Conservation (phyloP, 768 basidiomycete genomes). For the Wakefieldia striispora region DNA sequence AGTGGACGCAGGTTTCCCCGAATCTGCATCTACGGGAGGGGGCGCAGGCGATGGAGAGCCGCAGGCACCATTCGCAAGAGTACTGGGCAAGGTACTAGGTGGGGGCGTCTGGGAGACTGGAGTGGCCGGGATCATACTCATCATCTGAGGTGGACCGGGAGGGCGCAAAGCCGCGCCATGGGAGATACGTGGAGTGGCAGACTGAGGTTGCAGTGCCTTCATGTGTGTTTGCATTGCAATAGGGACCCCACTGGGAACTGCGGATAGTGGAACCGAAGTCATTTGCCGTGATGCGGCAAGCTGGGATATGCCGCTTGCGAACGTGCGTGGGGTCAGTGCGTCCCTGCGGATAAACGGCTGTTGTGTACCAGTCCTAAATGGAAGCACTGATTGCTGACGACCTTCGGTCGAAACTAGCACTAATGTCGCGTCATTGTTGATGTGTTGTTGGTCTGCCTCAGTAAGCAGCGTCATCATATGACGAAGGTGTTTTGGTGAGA, state of each 20-base stretch:
- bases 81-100: constrained; percentile 23
- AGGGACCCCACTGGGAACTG: constrained; percentile 45
- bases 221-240: constrained; percentile 59
- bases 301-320: constrained; percentile 27
- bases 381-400: constrained; percentile 47
- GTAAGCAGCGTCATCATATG: constrained; percentile 55
- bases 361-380: constrained; percentile 41
- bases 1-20: constrained; percentile 14
- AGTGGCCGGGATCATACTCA: constrained; percentile 31
- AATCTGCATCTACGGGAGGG: constrained; percentile 44
- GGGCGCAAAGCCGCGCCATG: constrained; percentile 37
- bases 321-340: constrained; percentile 19
- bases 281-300: constrained; percentile 22
- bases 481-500: constrained; percentile 55
- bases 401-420: constrained; percentile 45
- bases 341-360: constrained; percentile 29
- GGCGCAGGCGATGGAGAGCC: constrained; percentile 33
- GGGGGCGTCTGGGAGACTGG: constrained; percentile 35
- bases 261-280: constrained; percentile 19
- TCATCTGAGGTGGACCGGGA: constrained; percentile 37
- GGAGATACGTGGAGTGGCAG: constrained; percentile 52
- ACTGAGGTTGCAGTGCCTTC: constrained; percentile 58
- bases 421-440: constrained; percentile 52
- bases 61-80: constrained; percentile 34
- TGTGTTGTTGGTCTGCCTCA: constrained; percentile 50